Evolutionary conservation across 192 early-diverging fungal species (phyloP).

Genomic region (Paraglomus brasilianum): DNA sequence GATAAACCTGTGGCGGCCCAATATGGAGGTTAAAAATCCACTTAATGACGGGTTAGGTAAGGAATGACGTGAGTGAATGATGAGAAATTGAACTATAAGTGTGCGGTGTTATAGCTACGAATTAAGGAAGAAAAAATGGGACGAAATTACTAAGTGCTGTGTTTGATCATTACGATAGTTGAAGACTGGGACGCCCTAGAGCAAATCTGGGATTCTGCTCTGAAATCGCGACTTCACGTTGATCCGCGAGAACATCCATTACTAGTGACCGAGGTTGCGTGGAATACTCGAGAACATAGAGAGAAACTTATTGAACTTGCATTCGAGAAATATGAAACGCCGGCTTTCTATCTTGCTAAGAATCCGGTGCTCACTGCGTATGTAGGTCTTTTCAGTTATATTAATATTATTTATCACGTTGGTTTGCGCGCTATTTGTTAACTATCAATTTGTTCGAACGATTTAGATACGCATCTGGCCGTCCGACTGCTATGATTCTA

Average conservation of each 20-base stretch:
- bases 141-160: too few species aligned
- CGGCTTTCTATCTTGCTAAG: slow-evolving; percentile 93
- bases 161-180: too few species aligned
- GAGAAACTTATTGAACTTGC: slow-evolving; percentile 90
- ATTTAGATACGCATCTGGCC: slow-evolving; percentile 82
- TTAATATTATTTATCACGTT: slow-evolving; percentile 8
- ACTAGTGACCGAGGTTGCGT: slow-evolving; percentile 88
- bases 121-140: too few species aligned
- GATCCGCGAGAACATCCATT: slow-evolving; percentile 87
- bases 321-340: slow-evolving; percentile 90
- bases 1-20: slow-evolving; percentile 64
- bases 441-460: slow-evolving; percentile 6
- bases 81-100: too few species aligned
- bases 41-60: slow-evolving; percentile 84
- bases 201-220: slow-evolving; percentile 87
- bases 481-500: slow-evolving; percentile 84
- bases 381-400: slow-evolving; percentile 27
- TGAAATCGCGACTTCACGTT: slow-evolving; percentile 66
- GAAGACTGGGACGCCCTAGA: slow-evolving; percentile 94
- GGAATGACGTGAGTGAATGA: neutral
- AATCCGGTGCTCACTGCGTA: slow-evolving; percentile 90
- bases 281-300: slow-evolving; percentile 81
- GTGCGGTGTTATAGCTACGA: too few species aligned
- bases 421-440: neutral
- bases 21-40: slow-evolving; percentile 84